Base-by-base conservation (phyloP, 179 eudicot species). In the Nepenthes alata region DNA sequence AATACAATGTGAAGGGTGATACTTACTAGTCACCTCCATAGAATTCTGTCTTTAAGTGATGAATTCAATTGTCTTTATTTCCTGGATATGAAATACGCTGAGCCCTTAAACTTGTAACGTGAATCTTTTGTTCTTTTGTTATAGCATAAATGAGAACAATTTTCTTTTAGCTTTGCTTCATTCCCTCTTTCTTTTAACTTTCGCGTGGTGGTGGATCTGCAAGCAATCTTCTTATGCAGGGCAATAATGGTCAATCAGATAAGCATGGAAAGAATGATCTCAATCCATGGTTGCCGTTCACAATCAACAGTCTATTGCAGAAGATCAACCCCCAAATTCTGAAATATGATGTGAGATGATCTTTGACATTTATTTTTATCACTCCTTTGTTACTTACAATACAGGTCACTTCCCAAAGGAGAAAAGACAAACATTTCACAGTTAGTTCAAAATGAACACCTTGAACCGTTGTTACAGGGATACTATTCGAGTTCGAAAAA, bases 231-330 rank as follows among this genome's bases (percentile, higher is more conserved):
- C 37, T 37, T 41, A 11, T 50, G 16, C 62, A 81, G 82, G 64
- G 47, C 51, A 68, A 68, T 59, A 70, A 55, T 64, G 60, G 44
- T 48, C 65, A 57, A 58, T 59, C 50, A 38, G 47, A 49, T 13
- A 69, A 71, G 67, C 64, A 56, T 15, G 72, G 70, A 56, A 71
- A 71, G 55, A 67, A 62, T 35, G 68, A 6, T 57, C 60, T 81
- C 52, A 80, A 89, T 74, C 98, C 98, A 57, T 89, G 96, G 98
- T 81, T 84, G 53, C 66, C 70, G 56, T 71, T 85, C 36, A 72
- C 80, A 58, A 37, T 74, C 36, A 65, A 81, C 37, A 74, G 74
- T 52, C 68, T 86, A 34, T 50, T 82, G 75, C 79, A 67, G 68
- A 84, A 76, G 82, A 77, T 83, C 77, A 82, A 77, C 62, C 73